Conservation (phyloP, 495 filamentous ascomycete species). For the Penicillium coffeae region DNA sequence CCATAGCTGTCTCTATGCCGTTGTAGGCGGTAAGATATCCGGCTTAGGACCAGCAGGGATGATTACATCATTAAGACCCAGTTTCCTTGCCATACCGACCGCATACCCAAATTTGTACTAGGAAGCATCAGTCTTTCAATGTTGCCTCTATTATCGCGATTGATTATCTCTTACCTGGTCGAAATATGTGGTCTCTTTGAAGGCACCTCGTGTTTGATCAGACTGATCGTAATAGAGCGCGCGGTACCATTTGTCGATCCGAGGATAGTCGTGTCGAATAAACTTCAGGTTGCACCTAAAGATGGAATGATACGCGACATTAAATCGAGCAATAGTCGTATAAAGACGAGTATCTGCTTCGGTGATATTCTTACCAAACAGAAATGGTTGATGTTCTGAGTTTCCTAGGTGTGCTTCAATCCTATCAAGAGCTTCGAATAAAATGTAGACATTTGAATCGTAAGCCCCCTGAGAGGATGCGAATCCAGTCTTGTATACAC, state of each 20-base stretch:
- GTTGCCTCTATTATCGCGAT: no score
- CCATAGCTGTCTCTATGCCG: no score
- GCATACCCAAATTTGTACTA: conserved; percentile 36
- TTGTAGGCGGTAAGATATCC: conserved; percentile 48
- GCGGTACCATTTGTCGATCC: conserved; percentile 64
- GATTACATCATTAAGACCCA: conserved; percentile 27
- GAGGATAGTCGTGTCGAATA: conserved; percentile 67
- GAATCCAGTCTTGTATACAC: conserved; percentile 68
- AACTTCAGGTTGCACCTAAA: conserved; percentile 70
- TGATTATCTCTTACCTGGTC: conserved; percentile 46
- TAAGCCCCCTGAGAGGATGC: conserved; percentile 64
- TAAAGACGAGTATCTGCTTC: conserved; percentile 66
- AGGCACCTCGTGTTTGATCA: conserved; percentile 50
- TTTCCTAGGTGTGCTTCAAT: conserved; percentile 55
- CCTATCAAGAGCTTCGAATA: conserved; percentile 64
- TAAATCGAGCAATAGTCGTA: conserved; percentile 63
- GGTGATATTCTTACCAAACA: conserved; percentile 61
- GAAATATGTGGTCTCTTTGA: conserved; percentile 68
- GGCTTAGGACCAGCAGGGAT: conserved; percentile 60
- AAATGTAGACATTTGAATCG: conserved; percentile 50
- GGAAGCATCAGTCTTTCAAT: neutral
- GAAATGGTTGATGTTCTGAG: conserved; percentile 50
- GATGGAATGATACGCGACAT: conserved; percentile 64
- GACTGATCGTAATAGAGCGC: conserved; percentile 67
- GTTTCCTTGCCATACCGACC: conserved; percentile 23